These are phyloP conservation scores for Lolium rigidum DNA, from an alignment of 176 grass and related monocot species.

Conservation along the genomic window DNA sequence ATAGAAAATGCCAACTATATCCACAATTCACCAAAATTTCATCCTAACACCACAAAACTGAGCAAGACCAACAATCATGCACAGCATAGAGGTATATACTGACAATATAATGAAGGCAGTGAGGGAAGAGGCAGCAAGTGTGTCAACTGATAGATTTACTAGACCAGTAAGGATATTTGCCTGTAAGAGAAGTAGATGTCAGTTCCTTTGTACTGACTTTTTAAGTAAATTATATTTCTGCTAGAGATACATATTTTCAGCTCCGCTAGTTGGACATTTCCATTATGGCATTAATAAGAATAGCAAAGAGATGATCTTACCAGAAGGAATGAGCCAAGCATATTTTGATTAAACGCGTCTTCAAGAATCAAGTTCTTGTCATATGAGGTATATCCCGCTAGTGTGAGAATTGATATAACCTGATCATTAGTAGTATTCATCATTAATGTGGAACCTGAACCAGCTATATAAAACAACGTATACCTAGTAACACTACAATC, in stretches of 20 bases:
- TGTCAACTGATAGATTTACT: slow-evolving; percentile 79
- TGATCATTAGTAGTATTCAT: slow-evolving; percentile 45
- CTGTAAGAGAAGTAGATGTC: slow-evolving; percentile 52
- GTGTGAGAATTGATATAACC: slow-evolving; percentile 78
- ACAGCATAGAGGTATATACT: slow-evolving; percentile 69
- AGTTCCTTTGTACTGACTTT: neutral
- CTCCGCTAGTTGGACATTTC: neutral
- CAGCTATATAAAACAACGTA: neutral
- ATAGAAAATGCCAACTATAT: slow-evolving; percentile 11
- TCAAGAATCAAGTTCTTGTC: slow-evolving; percentile 82
- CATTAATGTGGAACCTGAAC: slow-evolving; percentile 12
- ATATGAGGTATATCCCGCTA: slow-evolving; percentile 50
- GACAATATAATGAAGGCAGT: slow-evolving; percentile 63
- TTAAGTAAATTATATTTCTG: neutral
- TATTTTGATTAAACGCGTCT: slow-evolving; percentile 88
- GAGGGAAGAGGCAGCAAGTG: slow-evolving; percentile 58
- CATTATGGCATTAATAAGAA: neutral
- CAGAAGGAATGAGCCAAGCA: slow-evolving; percentile 88
- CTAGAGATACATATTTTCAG: neutral
- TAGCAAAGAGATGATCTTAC: slow-evolving; percentile 42
- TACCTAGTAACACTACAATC: neutral
- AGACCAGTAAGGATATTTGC: slow-evolving; percentile 89
- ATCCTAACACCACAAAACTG: slow-evolving; percentile 67
- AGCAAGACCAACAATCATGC: slow-evolving; percentile 52
- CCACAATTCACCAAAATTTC: slow-evolving; percentile 80